A percentile compares a stretch with the other conserved stretches of the same genome.
Evolutionary conservation across 2,329 filamentous ascomycete species (phyloP).

Genomic region (Colletotrichum sp.): DNA sequence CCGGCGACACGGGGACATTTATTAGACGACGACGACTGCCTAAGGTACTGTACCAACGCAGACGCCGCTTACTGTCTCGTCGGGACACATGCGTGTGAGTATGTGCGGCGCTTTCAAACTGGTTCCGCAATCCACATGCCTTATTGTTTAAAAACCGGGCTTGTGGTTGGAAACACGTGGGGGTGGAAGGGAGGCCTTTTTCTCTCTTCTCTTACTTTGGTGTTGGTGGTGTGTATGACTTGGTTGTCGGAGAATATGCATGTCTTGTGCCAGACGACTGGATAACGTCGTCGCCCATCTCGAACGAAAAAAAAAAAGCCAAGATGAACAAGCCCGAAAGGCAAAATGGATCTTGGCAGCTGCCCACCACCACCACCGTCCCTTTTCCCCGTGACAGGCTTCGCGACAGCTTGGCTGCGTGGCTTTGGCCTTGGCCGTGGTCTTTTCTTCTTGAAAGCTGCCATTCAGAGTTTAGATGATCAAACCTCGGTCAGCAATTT

Average conservation of each 20-base stretch:
- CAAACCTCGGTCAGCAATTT: not conserved
- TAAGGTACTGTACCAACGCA: not conserved
- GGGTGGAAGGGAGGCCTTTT: not conserved
- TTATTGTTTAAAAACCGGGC: not conserved
- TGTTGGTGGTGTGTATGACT: not conserved
- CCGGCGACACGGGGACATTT: not conserved
- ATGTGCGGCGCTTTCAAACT: not conserved
- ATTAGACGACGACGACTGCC: not conserved
- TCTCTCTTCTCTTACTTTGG: not conserved
- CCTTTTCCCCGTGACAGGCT: not conserved
- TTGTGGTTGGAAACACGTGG: not conserved
- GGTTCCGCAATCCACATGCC: not conserved
- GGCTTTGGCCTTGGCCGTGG: not conserved
- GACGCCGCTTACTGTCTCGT: not conserved
- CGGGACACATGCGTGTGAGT: not conserved
- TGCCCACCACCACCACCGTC: not conserved
- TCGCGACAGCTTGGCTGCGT: not conserved
- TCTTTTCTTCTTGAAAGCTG: not conserved
- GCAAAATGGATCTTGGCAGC: not conserved
- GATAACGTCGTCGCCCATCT: not conserved
- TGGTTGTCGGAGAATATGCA: not conserved
- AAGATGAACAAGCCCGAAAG: not conserved
- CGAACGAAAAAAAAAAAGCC: not conserved
- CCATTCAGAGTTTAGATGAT: not conserved
- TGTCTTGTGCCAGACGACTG: not conserved